Percentiles rank a stretch among this genome's conserved stretches.
These are phyloP conservation scores for Colletotrichum tropicale DNA, from an alignment of 2,329 filamentous ascomycete species.

Conservation along the genomic window DNA sequence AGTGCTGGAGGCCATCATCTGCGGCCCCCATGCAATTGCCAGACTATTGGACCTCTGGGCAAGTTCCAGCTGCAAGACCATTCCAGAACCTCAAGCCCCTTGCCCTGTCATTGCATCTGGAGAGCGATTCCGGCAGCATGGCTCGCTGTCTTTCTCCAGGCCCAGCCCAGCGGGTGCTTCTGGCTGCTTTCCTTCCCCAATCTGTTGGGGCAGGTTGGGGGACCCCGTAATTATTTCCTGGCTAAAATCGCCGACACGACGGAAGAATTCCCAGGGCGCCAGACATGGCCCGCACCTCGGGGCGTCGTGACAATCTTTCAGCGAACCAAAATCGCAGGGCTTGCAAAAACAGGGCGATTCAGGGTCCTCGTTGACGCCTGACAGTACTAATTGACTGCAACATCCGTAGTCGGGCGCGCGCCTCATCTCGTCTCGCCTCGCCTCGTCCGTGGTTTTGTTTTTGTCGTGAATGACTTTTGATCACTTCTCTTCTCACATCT, in stretches of 20 bases:
- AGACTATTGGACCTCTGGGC: neutral
- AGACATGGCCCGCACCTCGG: conserved; percentile 5
- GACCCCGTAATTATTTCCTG: neutral
- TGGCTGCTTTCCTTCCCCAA: neutral
- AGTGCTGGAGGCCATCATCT: neutral
- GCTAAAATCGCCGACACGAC: conserved; percentile 16
- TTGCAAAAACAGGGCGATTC: neutral
- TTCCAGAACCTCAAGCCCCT: neutral
- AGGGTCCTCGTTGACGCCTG: neutral
- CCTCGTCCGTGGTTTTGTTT: neutral
- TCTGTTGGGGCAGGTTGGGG: neutral
- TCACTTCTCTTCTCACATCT: neutral
- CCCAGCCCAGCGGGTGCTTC: neutral
- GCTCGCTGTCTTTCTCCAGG: neutral
- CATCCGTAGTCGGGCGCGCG: neutral
- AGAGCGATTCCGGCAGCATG: neutral
- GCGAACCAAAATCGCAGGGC: neutral
- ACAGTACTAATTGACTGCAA: neutral
- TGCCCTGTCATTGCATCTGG: neutral
- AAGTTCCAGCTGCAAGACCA: neutral
- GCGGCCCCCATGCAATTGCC: neutral
- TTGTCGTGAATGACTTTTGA: neutral
- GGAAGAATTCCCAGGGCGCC: conserved; percentile 10
- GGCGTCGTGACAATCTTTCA: conserved; percentile 16
- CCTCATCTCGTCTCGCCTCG: neutral